Base-by-base conservation (phyloP, 495 filamentous ascomycete species). In the Penicillium pulvis region DNA sequence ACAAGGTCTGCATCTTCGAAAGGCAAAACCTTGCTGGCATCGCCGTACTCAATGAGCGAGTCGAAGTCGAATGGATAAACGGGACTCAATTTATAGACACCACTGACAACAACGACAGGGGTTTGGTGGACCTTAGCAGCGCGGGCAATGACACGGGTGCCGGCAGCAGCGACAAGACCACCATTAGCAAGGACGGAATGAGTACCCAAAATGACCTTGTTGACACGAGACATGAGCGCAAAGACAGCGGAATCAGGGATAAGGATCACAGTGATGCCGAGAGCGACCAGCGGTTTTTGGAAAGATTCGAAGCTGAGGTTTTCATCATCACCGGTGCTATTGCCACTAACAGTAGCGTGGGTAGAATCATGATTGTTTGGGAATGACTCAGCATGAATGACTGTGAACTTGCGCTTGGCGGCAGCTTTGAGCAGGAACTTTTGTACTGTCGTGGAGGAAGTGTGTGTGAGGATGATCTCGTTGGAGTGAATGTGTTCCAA, bases 211-310 rank as follows among this genome's bases (percentile, higher is more conserved):
- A 97, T 90, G 58, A 97, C 92, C 78, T 97, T 97, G 79, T 93
- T 95, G 65, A 96, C 90, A 52, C 87, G 85, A 0, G 93, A 89
- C 89, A 97, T 97, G 55, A 96, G 85, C 6, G 92, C 92, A 75
- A 91, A 93, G 39, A 94, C 83, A 12, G 90, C 88, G 11, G 89
- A 88, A 69, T 92, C 91, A 20, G 92, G 87, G 39, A 96, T 87
- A 28, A 90, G 78, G 58, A 95, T 87, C 33, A 93, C 88, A 9
- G 85, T 89, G 52, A 95, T 87, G 51, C 92, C 92, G 12, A 86
- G 82, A 16, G 83, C 80, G 36, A 85, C 87, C 53, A 97, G 79
- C 10, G 90, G 83, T 67, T 92, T 95, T 51, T 86, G 78, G 72
- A 96, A 87, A 5, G 81, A 72, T 9, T 83, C 82, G 19, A 79